These are phyloP conservation scores for Populus euphratica DNA, from an alignment of 345 rosid genomes.

Conservation along the genomic window DNA sequence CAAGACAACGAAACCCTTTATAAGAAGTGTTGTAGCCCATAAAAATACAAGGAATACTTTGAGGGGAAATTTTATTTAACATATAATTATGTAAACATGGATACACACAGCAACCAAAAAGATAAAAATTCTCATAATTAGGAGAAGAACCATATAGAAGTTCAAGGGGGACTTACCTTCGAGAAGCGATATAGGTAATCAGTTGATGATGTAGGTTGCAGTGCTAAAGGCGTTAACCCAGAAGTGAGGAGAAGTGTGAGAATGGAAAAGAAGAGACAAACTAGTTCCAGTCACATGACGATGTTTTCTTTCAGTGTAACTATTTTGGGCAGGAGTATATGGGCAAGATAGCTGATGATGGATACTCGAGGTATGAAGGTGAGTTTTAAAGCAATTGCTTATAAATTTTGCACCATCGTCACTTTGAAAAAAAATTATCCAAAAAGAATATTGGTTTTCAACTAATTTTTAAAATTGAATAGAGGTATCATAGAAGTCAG, in stretches of 20 bases:
- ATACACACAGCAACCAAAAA: neutral
- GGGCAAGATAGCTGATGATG: conserved; percentile 1
- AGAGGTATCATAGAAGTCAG: neutral
- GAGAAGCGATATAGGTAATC: neutral
- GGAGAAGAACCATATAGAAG: neutral
- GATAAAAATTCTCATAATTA: neutral
- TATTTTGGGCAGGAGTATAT: neutral
- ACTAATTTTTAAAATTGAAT: neutral
- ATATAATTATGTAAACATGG: neutral
- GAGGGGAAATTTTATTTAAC: neutral
- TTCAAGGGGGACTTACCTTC: neutral
- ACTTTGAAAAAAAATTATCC: neutral
- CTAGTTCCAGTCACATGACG: neutral
- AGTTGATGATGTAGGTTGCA: neutral
- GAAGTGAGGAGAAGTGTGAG: neutral
- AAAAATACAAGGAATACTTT: neutral
- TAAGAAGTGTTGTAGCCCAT: neutral
- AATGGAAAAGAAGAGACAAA: neutral
- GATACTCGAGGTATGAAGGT: neutral
- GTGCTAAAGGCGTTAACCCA: neutral
- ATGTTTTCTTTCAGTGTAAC: neutral
- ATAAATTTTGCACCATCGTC: neutral
- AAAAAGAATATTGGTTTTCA: neutral
- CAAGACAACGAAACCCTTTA: neutral
- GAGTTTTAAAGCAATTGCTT: neutral